These are phyloP conservation scores for Tolypocladium capitatum DNA, from an alignment of 2,329 filamentous ascomycete species.

Conservation along the genomic window DNA sequence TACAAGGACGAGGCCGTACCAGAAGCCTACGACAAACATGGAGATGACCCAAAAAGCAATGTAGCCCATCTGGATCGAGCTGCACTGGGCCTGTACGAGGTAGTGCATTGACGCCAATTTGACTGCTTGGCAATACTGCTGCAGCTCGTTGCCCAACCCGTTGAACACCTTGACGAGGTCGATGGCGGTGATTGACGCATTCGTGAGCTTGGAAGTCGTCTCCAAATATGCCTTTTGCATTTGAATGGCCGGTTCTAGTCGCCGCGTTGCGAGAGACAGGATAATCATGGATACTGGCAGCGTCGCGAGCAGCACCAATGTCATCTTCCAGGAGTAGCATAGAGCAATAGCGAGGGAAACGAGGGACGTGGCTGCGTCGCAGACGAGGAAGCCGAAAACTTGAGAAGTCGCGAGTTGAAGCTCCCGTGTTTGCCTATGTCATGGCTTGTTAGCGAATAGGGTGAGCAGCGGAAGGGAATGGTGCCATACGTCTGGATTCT, in stretches of 20 bases:
- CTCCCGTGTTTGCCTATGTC: conserved; percentile 63
- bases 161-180: conserved; percentile 82
- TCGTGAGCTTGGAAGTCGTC: conserved; percentile 57
- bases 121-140: conserved; percentile 48
- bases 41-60: conserved; percentile 60
- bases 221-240: conserved; percentile 55
- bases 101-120: conserved; percentile 49
- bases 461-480: not conserved
- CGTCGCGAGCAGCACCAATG: conserved; percentile 62
- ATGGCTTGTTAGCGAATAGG: not conserved
- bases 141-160: conserved; percentile 54
- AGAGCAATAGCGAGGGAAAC: conserved; percentile 61
- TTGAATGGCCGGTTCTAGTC: conserved; percentile 52
- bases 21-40: conserved; percentile 83
- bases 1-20: conserved; percentile 67
- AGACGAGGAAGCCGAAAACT: conserved; percentile 57
- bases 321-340: conserved; percentile 71
- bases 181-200: conserved; percentile 58
- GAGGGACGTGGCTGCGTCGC: conserved; percentile 49
- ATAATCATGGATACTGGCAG: conserved; percentile 53
- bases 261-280: conserved; percentile 45
- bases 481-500: conserved; percentile 56
- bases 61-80: conserved; percentile 59
- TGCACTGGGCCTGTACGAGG: conserved; percentile 52
- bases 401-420: conserved; percentile 71